phyloP scores from a whole-genome alignment of 257 asterid genomes.

The Avicennia marina region DNA sequence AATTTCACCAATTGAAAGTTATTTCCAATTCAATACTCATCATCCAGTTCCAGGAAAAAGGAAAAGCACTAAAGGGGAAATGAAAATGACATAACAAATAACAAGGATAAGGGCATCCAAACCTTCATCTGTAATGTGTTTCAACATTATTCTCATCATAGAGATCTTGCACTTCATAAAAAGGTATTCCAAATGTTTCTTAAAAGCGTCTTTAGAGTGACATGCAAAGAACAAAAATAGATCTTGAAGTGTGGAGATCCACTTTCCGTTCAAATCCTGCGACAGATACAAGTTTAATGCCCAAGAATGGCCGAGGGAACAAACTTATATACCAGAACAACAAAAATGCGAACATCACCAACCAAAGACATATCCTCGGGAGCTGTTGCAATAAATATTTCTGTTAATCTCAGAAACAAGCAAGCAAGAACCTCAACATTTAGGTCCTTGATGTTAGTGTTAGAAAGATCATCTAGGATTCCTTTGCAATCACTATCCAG shows the following conservation, averaged over 20 bases:
- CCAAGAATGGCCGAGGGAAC: constrained; percentile 2
- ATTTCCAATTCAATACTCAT: constrained; percentile 1
- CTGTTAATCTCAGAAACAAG: constrained; percentile 59
- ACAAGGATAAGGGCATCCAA: constrained; percentile 1
- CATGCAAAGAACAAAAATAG: constrained; percentile 65
- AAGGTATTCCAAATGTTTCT: constrained; percentile 52
- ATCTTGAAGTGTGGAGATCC: constrained; percentile 50
- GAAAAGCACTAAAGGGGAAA: too few species aligned
- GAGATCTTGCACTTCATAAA: constrained; percentile 46
- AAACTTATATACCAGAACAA: neutral
- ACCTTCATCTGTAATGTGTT: constrained; percentile 77
- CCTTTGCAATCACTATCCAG: constrained; percentile 47
- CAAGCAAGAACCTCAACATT: constrained; percentile 57
- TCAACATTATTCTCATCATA: constrained; percentile 40
- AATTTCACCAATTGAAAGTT: constrained; percentile 2
- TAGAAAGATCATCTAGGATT: constrained; percentile 42
- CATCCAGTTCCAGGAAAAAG: constrained; percentile 11
- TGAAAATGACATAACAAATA: neutral
- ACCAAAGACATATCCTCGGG: constrained; percentile 49
- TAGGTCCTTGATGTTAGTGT: constrained; percentile 35
- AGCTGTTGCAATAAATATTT: constrained; percentile 41
- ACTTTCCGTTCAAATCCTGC: constrained; percentile 60
- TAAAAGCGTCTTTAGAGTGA: constrained; percentile 41
- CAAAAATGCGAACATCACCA: constrained; percentile 26
- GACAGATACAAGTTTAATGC: constrained; percentile 17